Evolutionary conservation across 805 yeast genomes (phyloP).

Genomic region (Nakazawaea ernobii): DNA sequence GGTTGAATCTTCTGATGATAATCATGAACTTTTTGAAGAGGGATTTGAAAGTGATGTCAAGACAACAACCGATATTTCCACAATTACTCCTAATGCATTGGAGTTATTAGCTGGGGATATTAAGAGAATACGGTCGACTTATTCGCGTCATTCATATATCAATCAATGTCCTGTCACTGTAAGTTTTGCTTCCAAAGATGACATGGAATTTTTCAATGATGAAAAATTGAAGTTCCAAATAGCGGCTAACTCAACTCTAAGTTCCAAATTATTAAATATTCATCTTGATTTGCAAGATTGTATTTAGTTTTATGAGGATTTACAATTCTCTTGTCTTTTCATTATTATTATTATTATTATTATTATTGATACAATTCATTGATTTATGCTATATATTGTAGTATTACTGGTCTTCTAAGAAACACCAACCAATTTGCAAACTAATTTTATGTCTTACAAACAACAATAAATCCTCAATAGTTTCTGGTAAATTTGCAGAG

Average conservation of each 20-base stretch:
- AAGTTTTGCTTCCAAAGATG: neutral
- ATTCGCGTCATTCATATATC: neutral
- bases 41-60: neutral
- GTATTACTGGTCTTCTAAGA: conserved; percentile 13
- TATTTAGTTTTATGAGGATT: neutral
- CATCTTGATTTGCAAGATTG: neutral
- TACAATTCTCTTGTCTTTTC: neutral
- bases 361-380: neutral
- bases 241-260: conserved; percentile 2
- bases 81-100: neutral
- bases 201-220: neutral
- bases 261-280: conserved; percentile 4
- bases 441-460: conserved; percentile 20
- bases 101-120: conserved; percentile 2
- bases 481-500: conserved; percentile 11
- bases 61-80: neutral
- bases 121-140: neutral
- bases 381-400: neutral
- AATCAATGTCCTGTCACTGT: neutral
- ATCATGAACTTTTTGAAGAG: neutral
- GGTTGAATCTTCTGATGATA: neutral
- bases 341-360: neutral
- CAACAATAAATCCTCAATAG: conserved; percentile 13
- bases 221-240: conserved; percentile 5
- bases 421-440: conserved; percentile 22